Percentiles rank a stretch among this genome's conserved stretches.
These are phyloP conservation scores for Boletellus deceptivus DNA, from an alignment of 1,284 basidiomycete genomes.

Conservation along the genomic window DNA sequence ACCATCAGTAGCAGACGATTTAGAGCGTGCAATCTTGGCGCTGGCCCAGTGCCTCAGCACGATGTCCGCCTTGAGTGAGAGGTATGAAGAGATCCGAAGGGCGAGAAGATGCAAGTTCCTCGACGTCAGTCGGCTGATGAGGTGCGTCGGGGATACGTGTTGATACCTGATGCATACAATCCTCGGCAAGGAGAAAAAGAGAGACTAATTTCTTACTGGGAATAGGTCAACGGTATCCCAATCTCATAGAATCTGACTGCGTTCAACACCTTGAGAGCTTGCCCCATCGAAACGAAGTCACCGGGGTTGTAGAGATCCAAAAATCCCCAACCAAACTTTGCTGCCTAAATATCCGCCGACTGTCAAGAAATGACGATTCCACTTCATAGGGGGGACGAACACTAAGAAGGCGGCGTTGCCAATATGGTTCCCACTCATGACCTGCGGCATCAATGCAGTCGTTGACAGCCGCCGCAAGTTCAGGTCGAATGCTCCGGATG, in stretches of 20 bases:
- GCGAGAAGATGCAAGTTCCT: slow-evolving; percentile 91
- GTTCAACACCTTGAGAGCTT: slow-evolving; percentile 93
- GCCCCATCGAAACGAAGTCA: slow-evolving; percentile 89
- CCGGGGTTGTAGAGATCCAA: slow-evolving; percentile 90
- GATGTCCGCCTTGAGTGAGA: slow-evolving; percentile 80
- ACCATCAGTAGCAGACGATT: slow-evolving; percentile 50
- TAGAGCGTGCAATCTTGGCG: slow-evolving; percentile 81
- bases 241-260: slow-evolving; percentile 89
- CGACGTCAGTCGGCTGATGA: slow-evolving; percentile 82
- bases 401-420: slow-evolving; percentile 85
- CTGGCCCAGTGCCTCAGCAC: slow-evolving; percentile 97
- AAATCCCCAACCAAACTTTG: slow-evolving; percentile 93
- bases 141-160: slow-evolving; percentile 71
- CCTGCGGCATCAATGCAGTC: slow-evolving; percentile 94
- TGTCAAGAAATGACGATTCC: slow-evolving; percentile 5
- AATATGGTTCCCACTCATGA: slow-evolving; percentile 85
- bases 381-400: slow-evolving; percentile 40
- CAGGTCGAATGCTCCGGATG: slow-evolving; percentile 84
- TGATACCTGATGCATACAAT: slow-evolving; percentile 56
- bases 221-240: slow-evolving; percentile 90
- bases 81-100: slow-evolving; percentile 84
- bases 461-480: slow-evolving; percentile 86
- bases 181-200: background rate
- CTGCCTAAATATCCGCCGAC: slow-evolving; percentile 57
- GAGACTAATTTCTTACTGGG: slow-evolving; percentile 57